Evolutionary conservation across 2,329 filamentous ascomycete species (phyloP).

Genomic region (Claviceps purpurea): DNA sequence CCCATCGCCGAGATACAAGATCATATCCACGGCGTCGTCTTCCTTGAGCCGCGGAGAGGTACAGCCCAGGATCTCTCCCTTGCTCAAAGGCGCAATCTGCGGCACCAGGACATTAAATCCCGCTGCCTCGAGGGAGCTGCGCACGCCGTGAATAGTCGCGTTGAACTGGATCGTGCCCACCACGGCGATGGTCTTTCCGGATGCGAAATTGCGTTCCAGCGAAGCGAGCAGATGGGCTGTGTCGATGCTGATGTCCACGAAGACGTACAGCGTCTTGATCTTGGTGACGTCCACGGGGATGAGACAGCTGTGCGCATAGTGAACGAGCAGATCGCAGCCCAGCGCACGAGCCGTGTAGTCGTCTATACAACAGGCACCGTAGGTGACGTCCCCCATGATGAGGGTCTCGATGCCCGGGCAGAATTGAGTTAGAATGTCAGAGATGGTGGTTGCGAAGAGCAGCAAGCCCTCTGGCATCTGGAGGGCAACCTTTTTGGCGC

Average conservation of each 20-base stretch:
- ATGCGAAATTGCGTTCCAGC: conserved; percentile 73
- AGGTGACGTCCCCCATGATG: conserved; percentile 99
- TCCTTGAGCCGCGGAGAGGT: conserved; percentile 64
- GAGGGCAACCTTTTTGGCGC: conserved; percentile 73
- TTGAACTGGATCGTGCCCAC: conserved; percentile 99
- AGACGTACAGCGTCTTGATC: conserved; percentile 95
- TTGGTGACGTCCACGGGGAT: conserved; percentile 94
- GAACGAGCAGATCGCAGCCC: conserved; percentile 85
- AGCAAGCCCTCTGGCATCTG: conserved; percentile 95
- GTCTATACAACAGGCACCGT: conserved; percentile 96
- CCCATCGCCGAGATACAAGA: conserved; percentile 84
- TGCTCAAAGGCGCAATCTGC: conserved; percentile 83
- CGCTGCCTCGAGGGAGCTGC: conserved; percentile 61
- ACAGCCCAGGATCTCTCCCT: conserved; percentile 94
- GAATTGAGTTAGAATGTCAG: conserved; percentile 89
- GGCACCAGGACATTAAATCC: conserved; percentile 81
- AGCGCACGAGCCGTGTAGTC: conserved; percentile 92
- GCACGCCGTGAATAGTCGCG: conserved; percentile 81
- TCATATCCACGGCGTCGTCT: conserved; percentile 52
- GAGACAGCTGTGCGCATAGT: conserved; percentile 93
- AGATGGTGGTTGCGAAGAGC: conserved; percentile 92
- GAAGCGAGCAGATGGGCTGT: conserved; percentile 75
- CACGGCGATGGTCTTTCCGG: conserved; percentile 77
- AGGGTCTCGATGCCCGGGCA: conserved; percentile 83
- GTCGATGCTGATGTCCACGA: conserved; percentile 96